Evolutionary conservation across 148 eudicot species (phyloP).

Genomic region (Chenopodium album): DNA sequence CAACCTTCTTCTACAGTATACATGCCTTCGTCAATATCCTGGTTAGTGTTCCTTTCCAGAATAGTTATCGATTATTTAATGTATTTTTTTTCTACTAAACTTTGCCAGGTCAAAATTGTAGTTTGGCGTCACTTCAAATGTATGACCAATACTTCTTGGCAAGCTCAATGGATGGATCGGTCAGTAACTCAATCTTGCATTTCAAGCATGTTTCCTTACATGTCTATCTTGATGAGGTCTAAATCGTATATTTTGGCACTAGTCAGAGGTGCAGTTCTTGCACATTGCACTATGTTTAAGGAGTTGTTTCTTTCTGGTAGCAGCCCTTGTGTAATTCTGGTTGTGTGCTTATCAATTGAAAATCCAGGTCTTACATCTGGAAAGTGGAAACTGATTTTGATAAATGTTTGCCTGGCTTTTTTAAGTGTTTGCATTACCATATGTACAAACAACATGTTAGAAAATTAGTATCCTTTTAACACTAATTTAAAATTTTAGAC

Average conservation of each 20-base stretch:
- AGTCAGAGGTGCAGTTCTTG: background rate
- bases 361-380: background rate
- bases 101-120: constrained; percentile 31
- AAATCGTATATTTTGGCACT: background rate
- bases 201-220: constrained; percentile 7
- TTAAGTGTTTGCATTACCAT: background rate
- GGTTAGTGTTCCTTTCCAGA: constrained; percentile 47
- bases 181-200: constrained; percentile 31
- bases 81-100: constrained; percentile 9
- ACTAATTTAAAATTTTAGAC: too few relatives aligned
- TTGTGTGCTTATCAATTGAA: background rate
- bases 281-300: background rate
- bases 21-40: constrained; percentile 77
- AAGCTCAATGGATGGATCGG: constrained; percentile 94
- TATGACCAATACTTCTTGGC: constrained; percentile 75
- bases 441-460: background rate
- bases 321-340: background rate
- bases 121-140: constrained; percentile 65
- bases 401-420: background rate
- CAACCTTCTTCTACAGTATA: constrained; percentile 35
- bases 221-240: background rate
- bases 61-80: background rate
- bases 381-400: background rate
- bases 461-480: background rate
- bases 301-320: background rate